Evolutionary conservation across 495 filamentous ascomycete species (phyloP).

Genomic region (Hypoxylon rickii): DNA sequence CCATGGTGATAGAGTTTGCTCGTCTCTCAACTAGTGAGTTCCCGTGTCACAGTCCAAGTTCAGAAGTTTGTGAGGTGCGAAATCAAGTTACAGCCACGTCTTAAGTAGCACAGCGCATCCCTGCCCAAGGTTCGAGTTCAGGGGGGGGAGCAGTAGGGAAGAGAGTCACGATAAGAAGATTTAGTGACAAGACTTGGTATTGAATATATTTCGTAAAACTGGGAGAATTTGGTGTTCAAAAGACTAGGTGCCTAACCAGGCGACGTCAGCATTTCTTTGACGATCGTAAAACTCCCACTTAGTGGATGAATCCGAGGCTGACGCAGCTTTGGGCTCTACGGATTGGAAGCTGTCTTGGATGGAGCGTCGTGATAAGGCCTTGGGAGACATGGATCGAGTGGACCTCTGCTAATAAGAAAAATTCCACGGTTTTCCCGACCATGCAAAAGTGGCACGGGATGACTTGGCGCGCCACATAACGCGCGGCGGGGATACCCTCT

Average conservation of each 20-base stretch:
- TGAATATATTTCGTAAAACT: neutral
- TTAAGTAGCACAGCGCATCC: slow-evolving; percentile 32
- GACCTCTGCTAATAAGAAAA: neutral
- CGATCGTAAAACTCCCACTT: neutral
- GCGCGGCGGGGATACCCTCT: slow-evolving; percentile 27
- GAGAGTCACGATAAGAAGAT: neutral
- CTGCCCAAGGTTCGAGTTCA: slow-evolving; percentile 6
- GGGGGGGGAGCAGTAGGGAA: slow-evolving; percentile 1
- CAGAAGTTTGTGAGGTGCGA: slow-evolving; percentile 5
- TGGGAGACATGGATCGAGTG: neutral
- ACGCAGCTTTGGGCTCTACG: slow-evolving; percentile 21
- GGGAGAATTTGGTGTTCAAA: neutral
- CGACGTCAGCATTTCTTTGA: neutral
- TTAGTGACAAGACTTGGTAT: neutral
- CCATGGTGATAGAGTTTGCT: slow-evolving; percentile 40
- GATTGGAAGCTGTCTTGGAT: neutral
- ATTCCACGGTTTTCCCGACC: slow-evolving; percentile 5
- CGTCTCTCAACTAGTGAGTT: neutral
- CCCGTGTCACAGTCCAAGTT: slow-evolving; percentile 6
- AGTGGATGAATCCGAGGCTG: slow-evolving; percentile 17
- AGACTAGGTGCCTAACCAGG: neutral
- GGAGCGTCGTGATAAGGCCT: slow-evolving; percentile 15
- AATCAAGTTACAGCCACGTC: slow-evolving; percentile 11
- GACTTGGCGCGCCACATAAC: slow-evolving; percentile 27
- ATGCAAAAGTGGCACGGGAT: neutral